Evolutionary conservation across 2,329 filamentous ascomycete genomes (phyloP).

Genomic region (Apiospora saccharicola): DNA sequence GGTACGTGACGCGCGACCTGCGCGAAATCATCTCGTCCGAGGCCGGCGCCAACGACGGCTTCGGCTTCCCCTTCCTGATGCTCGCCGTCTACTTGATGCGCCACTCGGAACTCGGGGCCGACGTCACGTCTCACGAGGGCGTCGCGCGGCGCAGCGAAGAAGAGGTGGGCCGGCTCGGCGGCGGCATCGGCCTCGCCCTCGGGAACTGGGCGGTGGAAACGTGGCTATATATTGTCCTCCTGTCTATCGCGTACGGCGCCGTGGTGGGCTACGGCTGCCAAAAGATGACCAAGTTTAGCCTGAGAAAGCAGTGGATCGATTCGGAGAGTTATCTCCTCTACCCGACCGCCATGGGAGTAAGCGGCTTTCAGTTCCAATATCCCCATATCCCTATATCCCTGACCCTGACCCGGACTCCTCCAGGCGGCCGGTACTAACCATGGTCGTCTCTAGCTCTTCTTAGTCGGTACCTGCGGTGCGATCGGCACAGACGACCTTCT

Average conservation of each 20-base stretch:
- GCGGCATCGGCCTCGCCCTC: conserved; percentile 43
- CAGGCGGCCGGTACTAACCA: too few relatives aligned
- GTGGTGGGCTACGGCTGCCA: conserved; percentile 57
- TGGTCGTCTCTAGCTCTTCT: too few relatives aligned
- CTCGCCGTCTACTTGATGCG: conserved; percentile 64
- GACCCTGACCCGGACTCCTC: neutral
- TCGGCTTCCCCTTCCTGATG: conserved; percentile 68
- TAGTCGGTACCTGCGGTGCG: conserved; percentile 63
- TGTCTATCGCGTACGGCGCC: conserved; percentile 60
- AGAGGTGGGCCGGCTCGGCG: conserved; percentile 42
- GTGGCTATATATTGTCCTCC: conserved; percentile 64
- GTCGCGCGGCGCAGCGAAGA: too few relatives aligned
- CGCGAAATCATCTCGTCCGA: conserved; percentile 69
- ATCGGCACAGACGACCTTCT: conserved; percentile 68
- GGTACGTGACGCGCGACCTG: conserved; percentile 63
- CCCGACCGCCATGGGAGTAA: conserved; percentile 57
- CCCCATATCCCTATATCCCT: neutral
- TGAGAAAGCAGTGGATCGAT: conserved; percentile 61
- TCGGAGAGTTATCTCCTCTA: conserved; percentile 61
- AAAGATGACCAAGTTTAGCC: conserved; percentile 53
- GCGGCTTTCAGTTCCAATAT: conserved; percentile 6
- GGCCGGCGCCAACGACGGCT: conserved; percentile 68
- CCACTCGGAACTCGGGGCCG: conserved; percentile 40
- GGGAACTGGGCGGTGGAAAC: conserved; percentile 67
- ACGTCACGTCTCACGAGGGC: conserved; percentile 41